These are phyloP conservation scores for Filosporella fistucella DNA, from an alignment of 495 filamentous ascomycete species.

Conservation along the genomic window DNA sequence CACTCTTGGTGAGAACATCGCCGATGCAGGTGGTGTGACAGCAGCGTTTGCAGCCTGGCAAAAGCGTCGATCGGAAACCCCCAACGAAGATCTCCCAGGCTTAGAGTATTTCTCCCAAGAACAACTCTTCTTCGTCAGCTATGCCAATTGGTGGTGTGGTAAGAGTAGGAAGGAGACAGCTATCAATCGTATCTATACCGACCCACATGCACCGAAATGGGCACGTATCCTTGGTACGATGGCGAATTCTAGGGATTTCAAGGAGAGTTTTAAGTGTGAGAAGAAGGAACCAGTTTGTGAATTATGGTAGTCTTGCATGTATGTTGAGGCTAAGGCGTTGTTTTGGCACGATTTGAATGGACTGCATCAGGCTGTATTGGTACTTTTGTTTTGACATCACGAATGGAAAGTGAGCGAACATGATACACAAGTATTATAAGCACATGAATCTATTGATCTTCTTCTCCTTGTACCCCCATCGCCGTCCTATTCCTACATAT, in stretches of 20 bases:
- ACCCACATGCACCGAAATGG: slow-evolving; percentile 60
- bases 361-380: no score
- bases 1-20: slow-evolving; percentile 73
- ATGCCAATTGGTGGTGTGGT: slow-evolving; percentile 64
- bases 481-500: no score
- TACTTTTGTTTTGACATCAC: no score
- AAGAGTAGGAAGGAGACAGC: slow-evolving; percentile 55
- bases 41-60: slow-evolving; percentile 67
- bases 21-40: slow-evolving; percentile 66
- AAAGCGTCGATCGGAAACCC: slow-evolving; percentile 39
- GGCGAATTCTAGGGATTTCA: slow-evolving; percentile 64
- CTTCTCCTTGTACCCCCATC: no score
- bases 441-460: no score
- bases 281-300: slow-evolving; percentile 63
- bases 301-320: slow-evolving; percentile 67
- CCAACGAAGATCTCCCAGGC: slow-evolving; percentile 58
- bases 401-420: no score
- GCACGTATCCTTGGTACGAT: slow-evolving; percentile 59
- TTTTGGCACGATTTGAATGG: no score
- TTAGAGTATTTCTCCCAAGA: slow-evolving; percentile 61
- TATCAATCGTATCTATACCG: slow-evolving; percentile 50
- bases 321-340: no score
- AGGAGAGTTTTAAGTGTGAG: slow-evolving; percentile 61
- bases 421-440: no score
- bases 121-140: slow-evolving; percentile 70